Percentiles rank a stretch among this genome's conserved stretches.
phyloP scores from a whole-genome alignment of 2,329 filamentous ascomycete genomes.

The Eutypa lata region DNA sequence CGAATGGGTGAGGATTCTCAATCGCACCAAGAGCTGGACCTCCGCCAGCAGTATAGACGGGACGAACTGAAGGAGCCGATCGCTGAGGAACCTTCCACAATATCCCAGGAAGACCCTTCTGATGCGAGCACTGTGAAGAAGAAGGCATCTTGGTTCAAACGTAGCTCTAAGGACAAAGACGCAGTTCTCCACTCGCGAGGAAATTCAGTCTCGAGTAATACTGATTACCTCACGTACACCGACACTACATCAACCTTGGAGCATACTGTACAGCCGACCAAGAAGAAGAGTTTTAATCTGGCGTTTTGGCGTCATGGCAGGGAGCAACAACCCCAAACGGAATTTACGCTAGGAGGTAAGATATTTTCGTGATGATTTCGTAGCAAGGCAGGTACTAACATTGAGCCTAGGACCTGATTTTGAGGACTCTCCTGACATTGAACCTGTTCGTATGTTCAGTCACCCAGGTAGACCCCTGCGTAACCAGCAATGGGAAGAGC shows the following conservation, averaged over 20 bases:
- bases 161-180: conserved; percentile 38
- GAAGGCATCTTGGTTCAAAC: conserved; percentile 51
- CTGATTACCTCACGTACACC: conserved; percentile 14
- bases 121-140: conserved; percentile 38
- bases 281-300: conserved; percentile 50
- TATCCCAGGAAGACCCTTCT: conserved; percentile 15
- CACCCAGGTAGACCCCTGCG: conserved; percentile 11
- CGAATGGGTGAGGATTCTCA: conserved; percentile 8
- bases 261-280: conserved; percentile 23
- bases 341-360: conserved; percentile 41
- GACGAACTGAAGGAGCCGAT: conserved; percentile 12
- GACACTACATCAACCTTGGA: conserved; percentile 19
- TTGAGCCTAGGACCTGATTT: conserved; percentile 27
- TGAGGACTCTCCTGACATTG: conserved; percentile 25
- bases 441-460: conserved; percentile 19
- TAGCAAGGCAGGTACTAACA: conserved; percentile 10
- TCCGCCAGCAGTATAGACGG: conserved; percentile 25
- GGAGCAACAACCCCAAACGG: conserved; percentile 39
- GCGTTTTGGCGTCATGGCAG: conserved; percentile 55
- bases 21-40: conserved; percentile 10
- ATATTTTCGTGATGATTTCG: neutral
- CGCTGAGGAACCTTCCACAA: conserved; percentile 13
- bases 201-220: conserved; percentile 10
- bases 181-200: conserved; percentile 12
- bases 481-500: conserved; percentile 20